A percentile compares a stretch with the other conserved stretches of the same genome.
These are phyloP conservation scores for Termitomyces sp. DNA, from an alignment of 768 basidiomycete genomes.

Conservation along the genomic window DNA sequence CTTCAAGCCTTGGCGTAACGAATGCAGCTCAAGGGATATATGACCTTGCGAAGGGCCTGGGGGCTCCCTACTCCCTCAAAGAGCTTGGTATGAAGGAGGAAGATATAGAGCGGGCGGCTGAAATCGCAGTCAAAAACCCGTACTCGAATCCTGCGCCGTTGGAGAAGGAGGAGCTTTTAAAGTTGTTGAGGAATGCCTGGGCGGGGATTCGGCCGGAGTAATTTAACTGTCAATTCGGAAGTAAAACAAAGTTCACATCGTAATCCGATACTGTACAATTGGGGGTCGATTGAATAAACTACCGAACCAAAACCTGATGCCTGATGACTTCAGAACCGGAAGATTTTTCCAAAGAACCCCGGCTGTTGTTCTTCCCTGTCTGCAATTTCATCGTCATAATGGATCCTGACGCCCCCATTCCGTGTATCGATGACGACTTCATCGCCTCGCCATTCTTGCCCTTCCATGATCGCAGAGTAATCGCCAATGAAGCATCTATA, in stretches of 20 bases:
- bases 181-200: slow-evolving; percentile 26
- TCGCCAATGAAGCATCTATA: slow-evolving; percentile 36
- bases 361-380: slow-evolving; percentile 7
- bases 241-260: not conserved
- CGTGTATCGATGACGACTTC: slow-evolving; percentile 27
- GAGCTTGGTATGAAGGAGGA: slow-evolving; percentile 38
- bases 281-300: not conserved
- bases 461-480: slow-evolving; percentile 15
- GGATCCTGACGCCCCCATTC: slow-evolving; percentile 32
- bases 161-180: slow-evolving; percentile 27
- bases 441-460: slow-evolving; percentile 31
- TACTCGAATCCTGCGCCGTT: slow-evolving; percentile 37
- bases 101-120: slow-evolving; percentile 34
- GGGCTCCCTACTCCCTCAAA: slow-evolving; percentile 29
- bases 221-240: not conserved
- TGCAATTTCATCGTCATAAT: slow-evolving; percentile 31
- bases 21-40: slow-evolving; percentile 21
- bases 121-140: slow-evolving; percentile 31
- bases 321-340: slow-evolving; percentile 18
- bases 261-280: not conserved
- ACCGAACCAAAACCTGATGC: not conserved
- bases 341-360: slow-evolving; percentile 22
- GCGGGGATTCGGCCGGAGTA: slow-evolving; percentile 25
- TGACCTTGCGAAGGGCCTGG: slow-evolving; percentile 21
- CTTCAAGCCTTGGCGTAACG: slow-evolving; percentile 21